A percentile compares a stretch with the other conserved stretches of the same genome.
Evolutionary conservation across 495 filamentous ascomycete species (phyloP).

Genomic region (Lichina pygmaea): DNA sequence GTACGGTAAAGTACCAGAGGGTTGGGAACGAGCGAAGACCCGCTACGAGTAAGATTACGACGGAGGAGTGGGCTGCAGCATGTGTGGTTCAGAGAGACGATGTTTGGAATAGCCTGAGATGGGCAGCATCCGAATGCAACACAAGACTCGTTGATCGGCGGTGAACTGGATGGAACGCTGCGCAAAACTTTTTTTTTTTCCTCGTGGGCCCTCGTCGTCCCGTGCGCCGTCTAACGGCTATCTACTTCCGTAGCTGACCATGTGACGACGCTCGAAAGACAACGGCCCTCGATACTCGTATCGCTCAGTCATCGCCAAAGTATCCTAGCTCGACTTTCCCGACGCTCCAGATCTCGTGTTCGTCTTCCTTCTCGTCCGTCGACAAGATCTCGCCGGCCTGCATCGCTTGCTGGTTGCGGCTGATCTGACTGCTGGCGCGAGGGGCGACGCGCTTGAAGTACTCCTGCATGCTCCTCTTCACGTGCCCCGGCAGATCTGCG

Average conservation of each 20-base stretch:
- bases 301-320: conserved; percentile 16
- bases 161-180: no score
- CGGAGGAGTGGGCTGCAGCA: no score
- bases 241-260: conserved; percentile 1
- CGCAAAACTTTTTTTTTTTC: no score
- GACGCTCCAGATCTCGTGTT: conserved; percentile 86
- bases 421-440: conserved; percentile 52
- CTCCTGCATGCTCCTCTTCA: conserved; percentile 78
- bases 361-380: conserved; percentile 78
- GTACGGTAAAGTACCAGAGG: no score
- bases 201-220: no score
- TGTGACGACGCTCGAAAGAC: background rate
- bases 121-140: no score
- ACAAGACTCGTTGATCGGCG: no score
- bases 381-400: conserved; percentile 58
- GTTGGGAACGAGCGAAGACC: no score
- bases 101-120: no score
- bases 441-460: conserved; percentile 89
- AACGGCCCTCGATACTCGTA: background rate
- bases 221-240: background rate
- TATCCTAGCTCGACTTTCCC: conserved; percentile 69
- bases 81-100: no score
- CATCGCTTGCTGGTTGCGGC: conserved; percentile 72
- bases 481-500: conserved; percentile 30
- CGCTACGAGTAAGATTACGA: no score